phyloP scores from a whole-genome alignment of 139 green algal species.

The Diplosphaera chodatii region DNA sequence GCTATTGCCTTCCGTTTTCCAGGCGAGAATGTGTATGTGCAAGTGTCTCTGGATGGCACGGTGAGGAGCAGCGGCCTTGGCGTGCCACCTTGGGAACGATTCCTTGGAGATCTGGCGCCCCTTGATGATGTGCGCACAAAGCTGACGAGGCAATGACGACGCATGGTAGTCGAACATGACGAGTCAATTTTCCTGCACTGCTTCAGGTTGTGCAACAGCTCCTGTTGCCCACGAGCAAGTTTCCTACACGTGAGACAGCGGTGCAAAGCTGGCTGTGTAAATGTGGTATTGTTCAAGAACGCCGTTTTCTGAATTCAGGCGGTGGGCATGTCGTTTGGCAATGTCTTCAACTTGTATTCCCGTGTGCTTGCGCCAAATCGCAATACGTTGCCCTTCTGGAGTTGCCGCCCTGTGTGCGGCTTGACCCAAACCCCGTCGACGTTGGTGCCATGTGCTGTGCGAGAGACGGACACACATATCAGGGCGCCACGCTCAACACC shows the following conservation, averaged over 20 bases:
- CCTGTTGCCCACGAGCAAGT: too few species aligned
- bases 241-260: too few species aligned
- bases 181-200: slow-evolving; percentile 43
- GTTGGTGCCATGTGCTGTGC: slow-evolving; percentile 66
- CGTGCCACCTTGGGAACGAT: slow-evolving; percentile 62
- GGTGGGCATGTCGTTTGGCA: background rate
- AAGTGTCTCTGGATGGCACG: slow-evolving; percentile 85
- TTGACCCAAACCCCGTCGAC: slow-evolving; percentile 64
- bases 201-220: too few species aligned
- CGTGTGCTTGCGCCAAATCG: slow-evolving; percentile 51
- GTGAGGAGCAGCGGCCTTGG: slow-evolving; percentile 71
- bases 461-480: background rate
- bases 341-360: slow-evolving; percentile 32
- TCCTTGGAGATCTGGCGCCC: slow-evolving; percentile 74
- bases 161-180: too few species aligned
- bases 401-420: slow-evolving; percentile 33
- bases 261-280: too few species aligned
- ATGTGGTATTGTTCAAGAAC: too few species aligned
- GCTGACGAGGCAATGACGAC: slow-evolving; percentile 29
- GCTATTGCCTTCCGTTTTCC: too few species aligned
- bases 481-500: background rate
- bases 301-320: too few species aligned
- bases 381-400: slow-evolving; percentile 37
- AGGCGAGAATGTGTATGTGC: slow-evolving; percentile 40
- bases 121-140: slow-evolving; percentile 63